Conservation (phyloP, 345 rosid species). For the Salix viminalis region DNA sequence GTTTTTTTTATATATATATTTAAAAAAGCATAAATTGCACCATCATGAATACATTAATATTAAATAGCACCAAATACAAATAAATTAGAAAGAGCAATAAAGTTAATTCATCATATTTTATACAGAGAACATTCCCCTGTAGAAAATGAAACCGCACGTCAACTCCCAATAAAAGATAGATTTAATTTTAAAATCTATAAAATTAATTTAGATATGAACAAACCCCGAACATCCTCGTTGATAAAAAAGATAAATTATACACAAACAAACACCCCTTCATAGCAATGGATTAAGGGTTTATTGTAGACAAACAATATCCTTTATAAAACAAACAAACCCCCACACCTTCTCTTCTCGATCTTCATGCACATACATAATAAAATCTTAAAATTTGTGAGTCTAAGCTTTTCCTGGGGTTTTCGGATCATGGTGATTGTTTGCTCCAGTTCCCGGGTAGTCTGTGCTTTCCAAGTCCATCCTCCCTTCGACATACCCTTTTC, state of each 20-base stretch:
- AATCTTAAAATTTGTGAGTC: neutral
- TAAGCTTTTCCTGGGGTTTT: slow-evolving; percentile 43
- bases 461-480: slow-evolving; percentile 51
- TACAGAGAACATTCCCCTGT: no score
- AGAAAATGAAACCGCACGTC: no score
- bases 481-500: slow-evolving; percentile 21
- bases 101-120: no score
- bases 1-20: no score
- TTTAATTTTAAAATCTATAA: no score
- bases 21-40: neutral
- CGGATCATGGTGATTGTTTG: slow-evolving; percentile 66
- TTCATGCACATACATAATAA: neutral
- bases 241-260: neutral
- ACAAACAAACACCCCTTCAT: neutral
- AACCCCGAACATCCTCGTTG: no score
- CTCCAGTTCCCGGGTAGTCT: slow-evolving; percentile 72
- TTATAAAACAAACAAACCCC: neutral
- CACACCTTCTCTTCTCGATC: neutral
- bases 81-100: no score
- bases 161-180: neutral
- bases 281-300: neutral
- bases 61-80: no score
- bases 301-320: neutral
- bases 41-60: no score
- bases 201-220: no score